Base-by-base conservation (phyloP, 805 yeast genomes). In the Brettanomyces naardenensis region DNA sequence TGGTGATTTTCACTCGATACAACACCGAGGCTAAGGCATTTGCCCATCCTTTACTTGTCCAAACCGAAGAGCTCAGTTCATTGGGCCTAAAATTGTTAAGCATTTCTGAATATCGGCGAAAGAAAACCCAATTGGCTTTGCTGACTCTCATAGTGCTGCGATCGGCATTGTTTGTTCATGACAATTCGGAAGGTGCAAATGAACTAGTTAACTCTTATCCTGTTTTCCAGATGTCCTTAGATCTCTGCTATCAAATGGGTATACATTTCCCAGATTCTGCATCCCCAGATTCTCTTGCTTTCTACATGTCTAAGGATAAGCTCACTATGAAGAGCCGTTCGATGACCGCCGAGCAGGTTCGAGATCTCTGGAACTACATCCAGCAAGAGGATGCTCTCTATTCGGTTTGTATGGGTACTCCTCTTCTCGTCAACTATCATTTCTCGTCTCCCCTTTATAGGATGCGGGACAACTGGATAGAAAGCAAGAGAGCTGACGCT, bases 341-440 rank as follows among this genome's bases (percentile, higher is more conserved):
- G 6, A 18, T 41, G 19, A n/a, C 36, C 2, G 4, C 27, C 3
- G 14, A 5, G 13, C 9, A 23, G 22, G 23, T 33, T 3, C 42
- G 40, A 25, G 10, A 15, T n/a, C 31, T 49, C 15, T 48, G 53
- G 53, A 45, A 46, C 31, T 35, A 46, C 33, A 28, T 48, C 19
- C 19, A 43, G 10, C 13, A 17, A 3, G 5, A 28, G 5, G 53
- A 49, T 36, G 33, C 46, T 2, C n/a, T n/a, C 5, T 48, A 42
- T 36, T 37, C 35, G 5, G 18, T 36, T 14, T 15, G 13, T 9
- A 10, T 32, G 3, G 42, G 39, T 4, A 14, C 35, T 1, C 47
- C 47, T 7, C 37, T 45, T 13, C 15, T 43, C 9, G 41, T 49
- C 17, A 37, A 49, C 31, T 33, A 41, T 11, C 39, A 43, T 4